A percentile compares a stretch with the other conserved stretches of the same genome.
Evolutionary conservation across 2,329 filamentous ascomycete genomes (phyloP).

Genomic region (Fusarium sulawesiense): DNA sequence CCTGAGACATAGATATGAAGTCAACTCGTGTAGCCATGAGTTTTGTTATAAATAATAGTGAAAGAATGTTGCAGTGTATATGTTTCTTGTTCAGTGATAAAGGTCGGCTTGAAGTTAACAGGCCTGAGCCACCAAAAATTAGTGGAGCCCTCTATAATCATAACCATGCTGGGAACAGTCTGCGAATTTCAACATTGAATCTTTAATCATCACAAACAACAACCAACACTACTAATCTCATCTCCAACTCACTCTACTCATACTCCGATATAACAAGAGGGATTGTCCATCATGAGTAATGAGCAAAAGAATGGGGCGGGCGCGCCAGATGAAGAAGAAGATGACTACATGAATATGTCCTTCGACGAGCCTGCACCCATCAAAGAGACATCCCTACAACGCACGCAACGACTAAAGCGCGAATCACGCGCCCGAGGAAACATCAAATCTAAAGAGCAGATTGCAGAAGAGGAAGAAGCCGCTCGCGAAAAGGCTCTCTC

Average conservation of each 20-base stretch:
- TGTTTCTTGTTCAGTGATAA: background rate
- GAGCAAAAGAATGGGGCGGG: conserved; percentile 24
- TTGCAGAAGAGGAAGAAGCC: conserved; percentile 77
- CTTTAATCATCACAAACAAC: conserved; percentile 4
- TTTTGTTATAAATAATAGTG: background rate
- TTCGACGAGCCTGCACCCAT: conserved; percentile 75
- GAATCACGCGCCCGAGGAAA: conserved; percentile 76
- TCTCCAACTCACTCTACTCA: background rate
- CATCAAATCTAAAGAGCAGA: conserved; percentile 84
- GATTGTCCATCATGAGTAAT: conserved; percentile 15
- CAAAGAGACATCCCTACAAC: conserved; percentile 65
- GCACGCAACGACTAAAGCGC: conserved; percentile 64
- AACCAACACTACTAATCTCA: background rate
- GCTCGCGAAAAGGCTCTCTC: conserved; percentile 81
- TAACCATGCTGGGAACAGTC: background rate
- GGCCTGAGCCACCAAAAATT: background rate
- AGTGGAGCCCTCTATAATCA: conserved; percentile 19
- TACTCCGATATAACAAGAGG: background rate
- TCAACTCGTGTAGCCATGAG: background rate
- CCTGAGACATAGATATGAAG: background rate
- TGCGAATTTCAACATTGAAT: conserved; percentile 8
- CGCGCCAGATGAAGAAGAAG: conserved; percentile 72
- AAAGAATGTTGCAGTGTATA: background rate
- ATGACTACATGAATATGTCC: conserved; percentile 98
- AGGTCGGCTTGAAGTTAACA: background rate